Evolutionary conservation across 1,284 basidiomycete genomes (phyloP), one percentile per base, ranked within the genome.

Genomic region (Somion occarium): DNA sequence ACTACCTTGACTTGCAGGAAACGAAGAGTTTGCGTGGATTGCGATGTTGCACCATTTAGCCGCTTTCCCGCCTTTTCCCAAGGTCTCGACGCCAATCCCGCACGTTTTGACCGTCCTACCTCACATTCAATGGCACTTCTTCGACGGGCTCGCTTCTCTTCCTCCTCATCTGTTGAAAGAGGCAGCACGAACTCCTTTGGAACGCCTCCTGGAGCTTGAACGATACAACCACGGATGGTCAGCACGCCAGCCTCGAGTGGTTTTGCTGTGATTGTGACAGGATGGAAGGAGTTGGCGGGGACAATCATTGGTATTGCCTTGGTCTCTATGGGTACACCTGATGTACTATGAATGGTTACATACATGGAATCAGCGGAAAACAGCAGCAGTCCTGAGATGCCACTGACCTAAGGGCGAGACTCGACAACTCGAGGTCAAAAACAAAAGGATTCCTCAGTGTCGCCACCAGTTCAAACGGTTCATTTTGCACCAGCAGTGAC

Each of bases 361-460:
- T n/a, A 15, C 38, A 39, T 5, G 13, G 5, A 15, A 5, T 39
- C 13, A 39, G 38, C 5, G 3, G 5, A 15, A 5, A 38, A 3
- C 12, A 20, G 12, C 38, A 46, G 24, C 9, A 7, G 38, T 30
- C 45, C 13, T 13, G 34, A 38, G 3, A 47, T 18, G 18, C 2
- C 38, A 63, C 72, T 59, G 60, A 93, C 93, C 92, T 88, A 7
- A 98, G 73, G 9, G 83, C 80, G 26, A 98, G 64, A 55, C 82
- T 84, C 54, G 91, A 83, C 23, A 98, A 67, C 54, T 97, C 92
- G 9, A 99, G 74, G 53, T 94, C 91, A 65, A 98, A 93, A 1
- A 89, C 80, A 62, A 90, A 96, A 0, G 93, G 91, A 64, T 99
- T 99, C 53, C 85, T 80, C n/a, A 99, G 70, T 9, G 88, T 88